These are phyloP conservation scores for Talaromyces liani DNA, from an alignment of 495 filamentous ascomycete genomes.

Conservation along the genomic window DNA sequence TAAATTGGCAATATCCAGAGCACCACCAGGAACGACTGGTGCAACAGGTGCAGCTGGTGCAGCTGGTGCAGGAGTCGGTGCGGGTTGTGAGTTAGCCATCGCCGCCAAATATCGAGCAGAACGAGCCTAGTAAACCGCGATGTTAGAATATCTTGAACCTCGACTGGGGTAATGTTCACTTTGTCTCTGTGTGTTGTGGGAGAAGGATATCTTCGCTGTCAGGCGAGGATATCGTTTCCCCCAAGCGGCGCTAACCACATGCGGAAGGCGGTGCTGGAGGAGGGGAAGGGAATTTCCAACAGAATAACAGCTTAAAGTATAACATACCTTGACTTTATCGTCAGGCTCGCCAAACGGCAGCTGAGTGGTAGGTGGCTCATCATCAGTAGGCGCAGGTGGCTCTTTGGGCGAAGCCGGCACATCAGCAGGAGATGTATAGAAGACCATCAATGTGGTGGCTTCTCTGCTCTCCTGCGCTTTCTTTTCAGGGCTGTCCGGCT, in stretches of 20 bases:
- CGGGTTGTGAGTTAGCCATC: constrained; percentile 28
- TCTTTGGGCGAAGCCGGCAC: constrained; percentile 74
- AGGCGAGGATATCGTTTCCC: no score
- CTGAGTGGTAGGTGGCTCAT: constrained; percentile 25
- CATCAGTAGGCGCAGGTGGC: constrained; percentile 42
- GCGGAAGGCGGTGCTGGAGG: no score
- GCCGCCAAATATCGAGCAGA: constrained; percentile 37
- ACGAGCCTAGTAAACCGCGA: constrained; percentile 23
- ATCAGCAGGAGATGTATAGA: constrained; percentile 66
- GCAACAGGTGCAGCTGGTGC: constrained; percentile 16
- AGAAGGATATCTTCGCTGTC: no score
- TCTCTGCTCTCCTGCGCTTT: constrained; percentile 64
- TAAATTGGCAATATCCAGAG: constrained; percentile 39
- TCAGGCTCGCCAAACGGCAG: constrained; percentile 42
- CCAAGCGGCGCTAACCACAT: no score
- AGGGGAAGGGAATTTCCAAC: no score
- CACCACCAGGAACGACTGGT: constrained; percentile 20
- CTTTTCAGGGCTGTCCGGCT: constrained; percentile 57
- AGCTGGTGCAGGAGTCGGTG: constrained; percentile 11
- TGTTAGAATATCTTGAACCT: constrained; percentile 4
- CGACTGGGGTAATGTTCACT: no score
- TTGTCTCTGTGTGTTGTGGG: no score
- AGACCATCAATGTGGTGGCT: constrained; percentile 70
- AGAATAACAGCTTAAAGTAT: not conserved
- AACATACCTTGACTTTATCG: constrained; percentile 39